Evolutionary conservation across 2,329 filamentous ascomycete species (phyloP).

Genomic region (Metarhizium album): DNA sequence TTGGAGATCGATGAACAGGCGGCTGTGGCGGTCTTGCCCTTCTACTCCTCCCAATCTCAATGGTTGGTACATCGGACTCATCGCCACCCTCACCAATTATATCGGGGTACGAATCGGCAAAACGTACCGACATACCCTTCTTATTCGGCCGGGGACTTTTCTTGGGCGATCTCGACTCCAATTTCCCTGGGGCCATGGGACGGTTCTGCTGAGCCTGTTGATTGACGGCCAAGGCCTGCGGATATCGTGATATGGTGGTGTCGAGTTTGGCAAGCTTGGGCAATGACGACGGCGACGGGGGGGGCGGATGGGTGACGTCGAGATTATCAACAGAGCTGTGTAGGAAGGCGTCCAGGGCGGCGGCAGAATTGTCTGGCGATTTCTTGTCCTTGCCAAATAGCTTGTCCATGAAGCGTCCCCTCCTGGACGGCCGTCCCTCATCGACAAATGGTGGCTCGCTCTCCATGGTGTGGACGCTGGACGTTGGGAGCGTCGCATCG

Average conservation of each 20-base stretch:
- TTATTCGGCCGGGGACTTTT: conserved; percentile 37
- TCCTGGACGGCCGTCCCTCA: conserved; percentile 32
- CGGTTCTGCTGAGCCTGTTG: conserved; percentile 33
- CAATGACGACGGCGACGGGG: conserved; percentile 29
- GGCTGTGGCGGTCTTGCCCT: conserved; percentile 24
- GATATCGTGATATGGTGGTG: conserved; percentile 45
- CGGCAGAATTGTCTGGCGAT: conserved; percentile 22
- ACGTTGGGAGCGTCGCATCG: conserved; percentile 19
- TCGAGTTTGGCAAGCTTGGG: conserved; percentile 46
- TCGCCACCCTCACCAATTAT: conserved; percentile 89
- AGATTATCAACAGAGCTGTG: conserved; percentile 44
- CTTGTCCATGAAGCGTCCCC: conserved; percentile 52
- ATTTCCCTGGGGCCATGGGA: conserved; percentile 25
- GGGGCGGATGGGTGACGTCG: conserved; percentile 40
- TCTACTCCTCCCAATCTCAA: conserved; percentile 57
- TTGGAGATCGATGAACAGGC: conserved; percentile 3
- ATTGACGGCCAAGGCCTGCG: conserved; percentile 39
- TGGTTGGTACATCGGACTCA: conserved; percentile 61
- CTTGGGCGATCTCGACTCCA: conserved; percentile 31
- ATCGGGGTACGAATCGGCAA: conserved; percentile 61
- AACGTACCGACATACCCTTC: conserved; percentile 65
- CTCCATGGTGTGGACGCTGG: conserved; percentile 28
- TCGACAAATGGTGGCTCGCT: conserved; percentile 30
- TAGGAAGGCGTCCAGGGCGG: conserved; percentile 49
- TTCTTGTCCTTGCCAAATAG: conserved; percentile 40